A percentile compares a stretch with the other conserved stretches of the same genome.
Conservation (phyloP, 1,139 yeast species). For the Sugiyamaella grinbergsii region DNA sequence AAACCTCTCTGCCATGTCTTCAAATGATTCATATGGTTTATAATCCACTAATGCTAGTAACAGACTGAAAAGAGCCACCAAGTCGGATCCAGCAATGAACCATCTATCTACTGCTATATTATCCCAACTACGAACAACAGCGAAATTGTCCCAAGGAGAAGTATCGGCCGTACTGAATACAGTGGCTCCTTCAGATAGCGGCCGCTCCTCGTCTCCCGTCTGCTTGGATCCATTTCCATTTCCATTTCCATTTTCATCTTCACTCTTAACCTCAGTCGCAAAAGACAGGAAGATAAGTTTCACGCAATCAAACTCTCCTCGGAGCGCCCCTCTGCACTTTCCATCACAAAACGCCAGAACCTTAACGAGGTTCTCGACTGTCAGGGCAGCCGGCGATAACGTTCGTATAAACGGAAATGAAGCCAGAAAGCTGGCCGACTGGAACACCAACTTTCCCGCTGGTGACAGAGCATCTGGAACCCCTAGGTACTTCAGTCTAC, state of each 20-base stretch:
- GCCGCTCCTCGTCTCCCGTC: constrained; percentile 28
- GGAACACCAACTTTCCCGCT: constrained; percentile 42
- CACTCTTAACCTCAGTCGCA: constrained; percentile 33
- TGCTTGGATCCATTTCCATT: constrained; percentile 19
- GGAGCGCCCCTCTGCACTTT: constrained; percentile 42
- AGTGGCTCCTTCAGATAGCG: too few relatives aligned
- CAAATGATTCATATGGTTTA: constrained; percentile 25
- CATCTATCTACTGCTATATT: constrained; percentile 42
- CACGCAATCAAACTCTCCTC: constrained; percentile 41
- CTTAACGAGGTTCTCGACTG: constrained; percentile 49
- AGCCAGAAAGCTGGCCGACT: constrained; percentile 44
- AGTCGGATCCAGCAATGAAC: constrained; percentile 32
- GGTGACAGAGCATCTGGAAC: constrained; percentile 38
- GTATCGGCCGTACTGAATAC: constrained; percentile 29
- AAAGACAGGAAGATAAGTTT: constrained; percentile 48
- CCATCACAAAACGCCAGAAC: constrained; percentile 47
- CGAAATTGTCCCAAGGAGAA: constrained; percentile 39
- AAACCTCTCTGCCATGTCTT: constrained; percentile 22
- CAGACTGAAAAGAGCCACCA: constrained; percentile 34
- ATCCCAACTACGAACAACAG: constrained; percentile 37
- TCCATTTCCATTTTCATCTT: constrained; percentile 8
- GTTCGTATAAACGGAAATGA: constrained; percentile 50
- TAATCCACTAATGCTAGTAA: constrained; percentile 33
- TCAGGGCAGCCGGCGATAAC: constrained; percentile 41
- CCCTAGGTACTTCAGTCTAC: constrained; percentile 34